These are phyloP conservation scores for Arxiozyma slooffiae DNA, from an alignment of 1,139 yeast species.

Conservation along the genomic window DNA sequence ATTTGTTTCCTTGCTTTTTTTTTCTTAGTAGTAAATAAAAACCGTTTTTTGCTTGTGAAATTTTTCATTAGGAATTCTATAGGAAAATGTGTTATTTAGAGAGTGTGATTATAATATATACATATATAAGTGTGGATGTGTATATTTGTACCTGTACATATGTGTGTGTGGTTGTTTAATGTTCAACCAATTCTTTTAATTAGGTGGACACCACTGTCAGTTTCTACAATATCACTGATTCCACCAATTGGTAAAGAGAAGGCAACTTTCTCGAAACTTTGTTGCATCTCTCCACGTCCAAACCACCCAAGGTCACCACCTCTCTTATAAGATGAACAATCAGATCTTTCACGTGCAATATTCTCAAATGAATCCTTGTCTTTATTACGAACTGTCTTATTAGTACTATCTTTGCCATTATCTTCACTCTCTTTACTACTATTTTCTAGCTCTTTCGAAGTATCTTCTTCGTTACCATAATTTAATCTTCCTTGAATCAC, in stretches of 20 bases:
- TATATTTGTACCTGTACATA: not conserved
- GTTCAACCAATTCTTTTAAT: slow-evolving; percentile 67
- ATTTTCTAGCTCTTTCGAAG: slow-evolving; percentile 1
- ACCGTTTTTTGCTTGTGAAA: not conserved
- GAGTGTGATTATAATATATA: too few relatives aligned
- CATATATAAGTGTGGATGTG: too few relatives aligned
- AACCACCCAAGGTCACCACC: slow-evolving; percentile 91
- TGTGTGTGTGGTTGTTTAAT: not conserved
- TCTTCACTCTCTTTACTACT: not conserved
- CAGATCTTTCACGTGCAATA: slow-evolving; percentile 75
- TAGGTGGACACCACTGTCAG: slow-evolving; percentile 85
- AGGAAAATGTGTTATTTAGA: not conserved
- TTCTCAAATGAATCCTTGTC: slow-evolving; percentile 44
- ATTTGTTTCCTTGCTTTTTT: not conserved
- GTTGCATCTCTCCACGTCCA: slow-evolving; percentile 90
- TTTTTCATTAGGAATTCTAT: not conserved
- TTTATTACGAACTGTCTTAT: not conserved
- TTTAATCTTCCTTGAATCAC: slow-evolving; percentile 50
- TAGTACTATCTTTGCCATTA: not conserved
- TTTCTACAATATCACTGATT: slow-evolving; percentile 71
- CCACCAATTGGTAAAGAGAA: slow-evolving; percentile 76
- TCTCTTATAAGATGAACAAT: slow-evolving; percentile 76
- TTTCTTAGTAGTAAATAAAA: too few relatives aligned
- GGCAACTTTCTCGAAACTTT: slow-evolving; percentile 81
- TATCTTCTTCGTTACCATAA: slow-evolving; percentile 43